Percentiles rank a stretch among this genome's conserved stretches.
Evolutionary conservation across 2,329 filamentous ascomycete genomes (phyloP).

Genomic region (Neospermospora avenae): DNA sequence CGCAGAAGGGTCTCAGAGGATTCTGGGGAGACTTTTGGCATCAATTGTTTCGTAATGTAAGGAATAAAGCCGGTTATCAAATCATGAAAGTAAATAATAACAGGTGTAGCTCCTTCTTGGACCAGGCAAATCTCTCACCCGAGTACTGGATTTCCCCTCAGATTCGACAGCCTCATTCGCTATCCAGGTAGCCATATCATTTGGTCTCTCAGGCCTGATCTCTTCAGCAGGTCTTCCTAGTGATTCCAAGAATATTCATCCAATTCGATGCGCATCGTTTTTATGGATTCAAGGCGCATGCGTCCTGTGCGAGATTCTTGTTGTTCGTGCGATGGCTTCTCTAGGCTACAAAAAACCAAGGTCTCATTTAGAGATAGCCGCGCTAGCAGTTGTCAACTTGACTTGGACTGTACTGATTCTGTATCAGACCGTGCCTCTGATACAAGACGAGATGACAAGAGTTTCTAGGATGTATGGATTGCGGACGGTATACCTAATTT

Average conservation of each 20-base stretch:
- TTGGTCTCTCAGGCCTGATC: constrained; percentile 9
- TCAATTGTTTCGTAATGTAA: constrained; percentile 15
- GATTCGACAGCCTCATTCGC: constrained; percentile 1
- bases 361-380: neutral
- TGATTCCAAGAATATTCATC: constrained; percentile 1
- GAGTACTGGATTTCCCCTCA: neutral
- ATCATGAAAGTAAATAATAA: neutral
- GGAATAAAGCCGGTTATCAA: neutral
- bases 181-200: constrained; percentile 5
- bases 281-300: constrained; percentile 19
- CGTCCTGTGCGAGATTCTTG: constrained; percentile 9
- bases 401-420: constrained; percentile 3
- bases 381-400: neutral
- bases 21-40: constrained; percentile 19
- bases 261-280: constrained; percentile 7
- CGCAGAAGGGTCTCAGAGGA: constrained; percentile 11
- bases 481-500: neutral
- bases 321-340: neutral
- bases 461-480: constrained; percentile 2
- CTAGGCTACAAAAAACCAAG: neutral
- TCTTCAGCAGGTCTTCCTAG: constrained; percentile 6
- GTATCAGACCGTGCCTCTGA: constrained; percentile 2
- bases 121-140: constrained; percentile 2
- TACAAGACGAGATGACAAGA: constrained; percentile 2
- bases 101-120: constrained; percentile 8